Conservation (phyloP, 106 monocot species). For the Chionographis japonica region DNA sequence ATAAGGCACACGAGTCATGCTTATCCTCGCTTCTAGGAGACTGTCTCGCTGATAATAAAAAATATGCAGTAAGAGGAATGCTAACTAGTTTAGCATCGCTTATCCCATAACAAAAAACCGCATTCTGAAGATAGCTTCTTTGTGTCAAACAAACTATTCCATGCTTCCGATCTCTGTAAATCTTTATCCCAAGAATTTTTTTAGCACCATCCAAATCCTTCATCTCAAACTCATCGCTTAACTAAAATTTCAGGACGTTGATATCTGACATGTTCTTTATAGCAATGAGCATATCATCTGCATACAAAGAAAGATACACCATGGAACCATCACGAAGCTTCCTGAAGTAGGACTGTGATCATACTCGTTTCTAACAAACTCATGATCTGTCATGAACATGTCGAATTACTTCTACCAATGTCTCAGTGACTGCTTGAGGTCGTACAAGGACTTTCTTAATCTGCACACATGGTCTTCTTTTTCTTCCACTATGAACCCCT, state of each 20-base stretch:
- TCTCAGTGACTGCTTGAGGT: too few species aligned
- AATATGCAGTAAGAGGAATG: background rate
- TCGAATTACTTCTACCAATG: background rate
- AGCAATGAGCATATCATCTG: background rate
- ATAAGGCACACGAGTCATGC: too few species aligned
- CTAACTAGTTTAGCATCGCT: background rate
- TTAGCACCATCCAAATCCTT: too few species aligned
- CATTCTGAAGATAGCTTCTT: background rate
- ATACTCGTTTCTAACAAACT: background rate
- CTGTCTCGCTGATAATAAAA: background rate
- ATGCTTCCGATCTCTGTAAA: background rate
- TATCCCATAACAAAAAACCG: background rate
- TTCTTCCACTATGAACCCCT: background rate
- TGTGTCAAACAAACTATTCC: background rate
- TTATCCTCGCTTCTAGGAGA: background rate
- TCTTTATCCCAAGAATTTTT: background rate
- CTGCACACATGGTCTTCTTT: conserved; percentile 1
- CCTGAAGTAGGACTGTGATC: background rate
- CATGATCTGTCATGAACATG: background rate
- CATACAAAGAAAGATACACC: background rate
- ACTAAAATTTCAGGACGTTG: background rate
- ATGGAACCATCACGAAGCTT: background rate
- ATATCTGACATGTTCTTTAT: background rate
- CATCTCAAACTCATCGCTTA: background rate
- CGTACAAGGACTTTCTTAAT: background rate